phyloP scores from a whole-genome alignment of 108 stramenopile genomes.

The Discostella stelligeroides region DNA sequence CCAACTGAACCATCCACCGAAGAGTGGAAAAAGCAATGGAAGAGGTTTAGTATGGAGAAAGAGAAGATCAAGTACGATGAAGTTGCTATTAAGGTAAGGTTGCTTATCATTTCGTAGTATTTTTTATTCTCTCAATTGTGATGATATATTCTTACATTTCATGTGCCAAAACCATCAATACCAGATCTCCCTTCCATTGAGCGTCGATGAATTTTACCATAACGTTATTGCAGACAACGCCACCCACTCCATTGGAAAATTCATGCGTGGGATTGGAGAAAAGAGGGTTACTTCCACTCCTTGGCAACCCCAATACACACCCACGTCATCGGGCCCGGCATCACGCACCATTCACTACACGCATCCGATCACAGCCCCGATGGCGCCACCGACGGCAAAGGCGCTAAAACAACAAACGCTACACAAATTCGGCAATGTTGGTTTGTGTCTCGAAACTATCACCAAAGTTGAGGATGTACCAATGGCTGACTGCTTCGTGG shows the following conservation, averaged over 20 bases:
- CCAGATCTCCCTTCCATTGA: conserved; percentile 33
- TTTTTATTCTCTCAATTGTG: not conserved
- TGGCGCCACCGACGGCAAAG: conserved; percentile 79
- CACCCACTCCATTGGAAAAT: conserved; percentile 48
- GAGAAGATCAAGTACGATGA: conserved; percentile 28
- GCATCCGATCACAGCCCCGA: conserved; percentile 83
- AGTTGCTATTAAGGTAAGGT: conserved; percentile 31
- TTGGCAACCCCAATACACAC: conserved; percentile 45
- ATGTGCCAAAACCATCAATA: not conserved
- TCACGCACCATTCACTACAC: conserved; percentile 67
- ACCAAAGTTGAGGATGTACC: conserved; percentile 83
- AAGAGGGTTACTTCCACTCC: conserved; percentile 48
- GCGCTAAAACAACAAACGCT: conserved; percentile 79
- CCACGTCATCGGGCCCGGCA: conserved; percentile 9
- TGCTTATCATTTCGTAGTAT: not conserved
- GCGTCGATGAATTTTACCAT: conserved; percentile 58
- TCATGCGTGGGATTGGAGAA: conserved; percentile 62
- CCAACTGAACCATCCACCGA: conserved; percentile 6
- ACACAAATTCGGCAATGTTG: conserved; percentile 52
- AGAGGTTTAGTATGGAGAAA: conserved; percentile 26
- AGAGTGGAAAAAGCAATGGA: conserved; percentile 21
- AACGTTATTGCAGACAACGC: conserved; percentile 65
- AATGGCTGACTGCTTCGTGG: conserved; percentile 87
- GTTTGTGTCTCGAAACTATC: conserved; percentile 70
- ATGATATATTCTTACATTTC: not conserved